phyloP scores from a whole-genome alignment of 495 filamentous ascomycete species.

The Bacidia gigantensis region DNA sequence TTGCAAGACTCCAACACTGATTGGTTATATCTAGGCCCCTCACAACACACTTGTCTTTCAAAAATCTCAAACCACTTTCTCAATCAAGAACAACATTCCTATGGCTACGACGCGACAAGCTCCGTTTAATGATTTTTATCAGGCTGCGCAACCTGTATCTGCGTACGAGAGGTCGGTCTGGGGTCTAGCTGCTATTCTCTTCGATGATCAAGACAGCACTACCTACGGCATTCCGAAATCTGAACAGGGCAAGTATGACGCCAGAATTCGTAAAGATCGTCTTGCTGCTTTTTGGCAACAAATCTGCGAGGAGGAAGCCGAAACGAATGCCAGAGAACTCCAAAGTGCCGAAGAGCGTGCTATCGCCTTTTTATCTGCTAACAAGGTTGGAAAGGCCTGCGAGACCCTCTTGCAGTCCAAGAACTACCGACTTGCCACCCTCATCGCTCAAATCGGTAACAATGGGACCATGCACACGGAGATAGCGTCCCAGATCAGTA shows the following conservation, averaged over 20 bases:
- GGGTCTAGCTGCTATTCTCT: slow-evolving; percentile 73
- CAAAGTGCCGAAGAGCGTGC: slow-evolving; percentile 65
- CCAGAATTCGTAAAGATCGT: slow-evolving; percentile 42
- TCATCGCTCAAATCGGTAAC: slow-evolving; percentile 67
- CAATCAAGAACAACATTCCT: slow-evolving; percentile 31
- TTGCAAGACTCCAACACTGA: slow-evolving; percentile 9
- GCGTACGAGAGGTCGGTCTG: slow-evolving; percentile 50
- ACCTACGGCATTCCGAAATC: slow-evolving; percentile 31
- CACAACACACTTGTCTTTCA: slow-evolving; percentile 29
- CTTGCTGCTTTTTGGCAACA: slow-evolving; percentile 33
- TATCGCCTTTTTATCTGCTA: slow-evolving; percentile 59
- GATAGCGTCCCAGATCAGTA: slow-evolving; percentile 61
- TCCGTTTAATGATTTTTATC: slow-evolving; percentile 26
- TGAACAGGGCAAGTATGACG: slow-evolving; percentile 27
- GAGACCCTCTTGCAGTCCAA: slow-evolving; percentile 54
- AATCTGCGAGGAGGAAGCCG: slow-evolving; percentile 41
- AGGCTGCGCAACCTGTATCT: slow-evolving; percentile 19
- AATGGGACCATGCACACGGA: slow-evolving; percentile 49
- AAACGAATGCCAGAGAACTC: slow-evolving; percentile 35
- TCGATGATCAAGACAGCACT: slow-evolving; percentile 49
- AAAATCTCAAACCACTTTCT: slow-evolving; percentile 26
- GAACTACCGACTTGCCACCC: slow-evolving; percentile 67
- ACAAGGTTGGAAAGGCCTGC: slow-evolving; percentile 71
- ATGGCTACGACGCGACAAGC: slow-evolving; percentile 28
- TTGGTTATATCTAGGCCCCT: slow-evolving; percentile 21